Evolutionary conservation across 306 rosid species (phyloP).

Genomic region (Medicago arabica): DNA sequence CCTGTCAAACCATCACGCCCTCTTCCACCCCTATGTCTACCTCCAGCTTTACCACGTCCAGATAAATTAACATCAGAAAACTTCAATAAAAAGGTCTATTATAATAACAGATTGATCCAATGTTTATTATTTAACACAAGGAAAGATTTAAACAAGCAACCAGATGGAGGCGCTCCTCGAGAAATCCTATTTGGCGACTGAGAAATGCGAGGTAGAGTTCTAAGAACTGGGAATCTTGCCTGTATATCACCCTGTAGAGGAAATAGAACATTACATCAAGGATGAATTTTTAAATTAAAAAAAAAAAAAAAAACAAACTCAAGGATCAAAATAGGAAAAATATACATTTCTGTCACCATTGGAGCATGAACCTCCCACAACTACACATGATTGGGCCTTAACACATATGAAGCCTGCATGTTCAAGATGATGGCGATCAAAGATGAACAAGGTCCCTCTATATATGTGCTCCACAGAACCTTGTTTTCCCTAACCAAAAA

Average conservation of each 20-base stretch:
- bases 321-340: slow-evolving; percentile 22
- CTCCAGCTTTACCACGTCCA: slow-evolving; percentile 73
- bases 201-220: slow-evolving; percentile 77
- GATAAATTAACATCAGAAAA: slow-evolving; percentile 30
- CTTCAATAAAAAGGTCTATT: slow-evolving; percentile 2
- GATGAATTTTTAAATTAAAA: slow-evolving; percentile 2
- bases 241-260: slow-evolving; percentile 74
- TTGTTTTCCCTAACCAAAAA: slow-evolving; percentile 77
- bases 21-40: slow-evolving; percentile 93
- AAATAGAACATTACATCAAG: slow-evolving; percentile 5
- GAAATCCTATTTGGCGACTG: slow-evolving; percentile 76
- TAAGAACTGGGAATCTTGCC: slow-evolving; percentile 63
- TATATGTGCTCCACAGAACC: slow-evolving; percentile 98
- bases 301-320: neutral
- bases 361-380: slow-evolving; percentile 96
- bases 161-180: slow-evolving; percentile 76
- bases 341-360: slow-evolving; percentile 85
- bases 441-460: slow-evolving; percentile 82
- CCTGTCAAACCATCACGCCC: slow-evolving; percentile 89
- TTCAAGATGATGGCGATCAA: slow-evolving; percentile 97
- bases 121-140: slow-evolving; percentile 2
- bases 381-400: slow-evolving; percentile 83
- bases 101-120: neutral
- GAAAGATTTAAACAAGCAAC: slow-evolving; percentile 55
- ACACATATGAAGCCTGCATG: slow-evolving; percentile 97